Percentiles rank a stretch among this genome's conserved stretches.
Evolutionary conservation across 2,329 filamentous ascomycete genomes (phyloP).

Genomic region (Arthrobotrys iridis): DNA sequence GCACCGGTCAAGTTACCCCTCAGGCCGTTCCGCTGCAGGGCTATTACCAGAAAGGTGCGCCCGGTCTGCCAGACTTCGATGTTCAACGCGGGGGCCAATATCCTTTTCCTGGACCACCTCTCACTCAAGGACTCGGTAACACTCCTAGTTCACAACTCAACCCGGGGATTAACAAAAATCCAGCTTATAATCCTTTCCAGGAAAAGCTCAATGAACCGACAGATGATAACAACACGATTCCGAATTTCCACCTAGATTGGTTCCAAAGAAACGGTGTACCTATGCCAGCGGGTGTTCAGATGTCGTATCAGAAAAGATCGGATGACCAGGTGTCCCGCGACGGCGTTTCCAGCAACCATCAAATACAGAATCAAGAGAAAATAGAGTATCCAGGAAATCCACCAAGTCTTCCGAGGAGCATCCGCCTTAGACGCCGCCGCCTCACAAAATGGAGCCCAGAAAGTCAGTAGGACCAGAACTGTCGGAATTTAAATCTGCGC

Average conservation of each 20-base stretch:
- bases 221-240: not conserved
- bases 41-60: not conserved
- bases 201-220: constrained; percentile 8
- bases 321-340: not conserved
- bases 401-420: too few species aligned
- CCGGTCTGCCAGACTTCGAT: not conserved
- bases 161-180: constrained; percentile 22
- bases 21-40: constrained; percentile 3
- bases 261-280: not conserved
- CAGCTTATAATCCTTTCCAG: not conserved
- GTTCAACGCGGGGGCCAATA: not conserved
- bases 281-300: not conserved
- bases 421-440: too few species aligned
- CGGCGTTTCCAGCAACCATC: not conserved
- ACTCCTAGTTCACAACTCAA: constrained; percentile 16
- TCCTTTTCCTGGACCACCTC: constrained; percentile 18
- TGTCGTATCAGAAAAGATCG: not conserved
- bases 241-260: constrained; percentile 11
- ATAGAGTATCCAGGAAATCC: not conserved
- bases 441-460: too few species aligned
- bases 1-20: constrained; percentile 2
- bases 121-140: constrained; percentile 18
- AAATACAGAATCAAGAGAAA: not conserved
- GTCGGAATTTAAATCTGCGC: too few species aligned
- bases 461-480: too few species aligned